phyloP scores from a whole-genome alignment of 1,284 basidiomycete species.

The Puccinia hordei region DNA sequence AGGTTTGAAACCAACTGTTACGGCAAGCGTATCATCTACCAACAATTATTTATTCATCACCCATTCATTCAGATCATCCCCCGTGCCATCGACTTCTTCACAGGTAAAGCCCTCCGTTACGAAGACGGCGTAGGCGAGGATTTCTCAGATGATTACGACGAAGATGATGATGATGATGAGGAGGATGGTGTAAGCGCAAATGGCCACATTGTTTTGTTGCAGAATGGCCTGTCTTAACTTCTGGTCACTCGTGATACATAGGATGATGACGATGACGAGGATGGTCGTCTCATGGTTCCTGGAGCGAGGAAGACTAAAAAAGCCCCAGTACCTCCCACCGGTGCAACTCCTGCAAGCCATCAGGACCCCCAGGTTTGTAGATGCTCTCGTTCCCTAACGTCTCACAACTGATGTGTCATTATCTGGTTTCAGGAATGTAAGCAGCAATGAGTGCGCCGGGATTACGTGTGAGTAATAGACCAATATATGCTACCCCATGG shows the following conservation, averaged over 20 bases:
- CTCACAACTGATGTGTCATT: not conserved
- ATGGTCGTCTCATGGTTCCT: slow-evolving; percentile 42
- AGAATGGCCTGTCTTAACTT: not conserved
- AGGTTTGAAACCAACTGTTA: not conserved
- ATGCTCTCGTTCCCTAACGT: not conserved
- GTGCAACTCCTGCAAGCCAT: slow-evolving; percentile 47
- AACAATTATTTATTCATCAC: slow-evolving; percentile 1
- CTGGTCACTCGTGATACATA: not conserved
- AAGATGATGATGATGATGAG: slow-evolving; percentile 47
- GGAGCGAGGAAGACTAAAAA: slow-evolving; percentile 48
- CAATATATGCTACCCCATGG: not conserved
- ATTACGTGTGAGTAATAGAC: not conserved
- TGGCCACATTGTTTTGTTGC: not conserved
- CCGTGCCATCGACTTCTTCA: slow-evolving; percentile 50
- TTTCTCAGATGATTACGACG: slow-evolving; percentile 46
- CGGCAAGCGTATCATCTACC: not conserved
- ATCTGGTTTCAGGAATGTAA: slow-evolving; percentile 45
- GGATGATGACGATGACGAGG: slow-evolving; percentile 44
- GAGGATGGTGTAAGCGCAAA: slow-evolving; percentile 24
- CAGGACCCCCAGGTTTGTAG: slow-evolving; percentile 48
- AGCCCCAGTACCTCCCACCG: slow-evolving; percentile 45
- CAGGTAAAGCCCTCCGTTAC: slow-evolving; percentile 47
- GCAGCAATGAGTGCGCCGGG: slow-evolving; percentile 28
- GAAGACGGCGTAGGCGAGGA: slow-evolving; percentile 45
- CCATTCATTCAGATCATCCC: slow-evolving; percentile 42